Conservation (phyloP, 176 grass and related monocot genomes). For the Eragrostis nindensis region DNA sequence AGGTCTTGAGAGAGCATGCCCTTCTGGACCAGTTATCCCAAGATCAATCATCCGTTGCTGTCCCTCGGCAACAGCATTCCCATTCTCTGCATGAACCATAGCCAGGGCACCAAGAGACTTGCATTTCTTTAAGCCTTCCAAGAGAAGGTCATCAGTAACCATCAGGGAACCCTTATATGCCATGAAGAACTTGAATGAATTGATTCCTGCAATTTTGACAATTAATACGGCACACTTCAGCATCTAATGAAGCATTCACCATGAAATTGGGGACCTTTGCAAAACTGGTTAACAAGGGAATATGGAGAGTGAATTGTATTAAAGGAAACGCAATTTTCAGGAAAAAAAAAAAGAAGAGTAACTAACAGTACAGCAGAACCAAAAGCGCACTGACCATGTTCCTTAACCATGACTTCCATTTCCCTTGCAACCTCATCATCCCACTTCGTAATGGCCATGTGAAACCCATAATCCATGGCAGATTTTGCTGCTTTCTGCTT, state of each 20-base stretch:
- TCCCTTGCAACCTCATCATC: slow-evolving; percentile 90
- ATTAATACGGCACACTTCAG: background rate
- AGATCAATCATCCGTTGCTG: slow-evolving; percentile 91
- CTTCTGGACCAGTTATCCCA: slow-evolving; percentile 96
- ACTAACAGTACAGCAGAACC: background rate
- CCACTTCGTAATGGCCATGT: slow-evolving; percentile 99
- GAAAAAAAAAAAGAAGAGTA: too few species aligned
- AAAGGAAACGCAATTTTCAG: background rate
- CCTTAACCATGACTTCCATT: slow-evolving; percentile 94
- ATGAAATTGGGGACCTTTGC: background rate
- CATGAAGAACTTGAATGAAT: slow-evolving; percentile 99
- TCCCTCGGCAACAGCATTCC: slow-evolving; percentile 89
- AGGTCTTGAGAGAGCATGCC: slow-evolving; percentile 97
- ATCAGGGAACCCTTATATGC: slow-evolving; percentile 96
- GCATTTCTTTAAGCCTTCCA: slow-evolving; percentile 91
- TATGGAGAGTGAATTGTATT: background rate
- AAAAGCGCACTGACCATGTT: slow-evolving; percentile 68
- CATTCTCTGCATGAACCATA: slow-evolving; percentile 99
- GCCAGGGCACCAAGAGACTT: slow-evolving; percentile 94
- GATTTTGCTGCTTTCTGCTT: slow-evolving; percentile 71
- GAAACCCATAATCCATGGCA: slow-evolving; percentile 97
- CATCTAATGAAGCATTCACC: background rate
- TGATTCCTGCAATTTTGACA: slow-evolving; percentile 71
- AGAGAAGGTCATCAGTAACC: slow-evolving; percentile 85
- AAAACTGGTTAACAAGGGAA: background rate